Conservation (phyloP, 768 basidiomycete species). For the Lactarius psammicola region DNA sequence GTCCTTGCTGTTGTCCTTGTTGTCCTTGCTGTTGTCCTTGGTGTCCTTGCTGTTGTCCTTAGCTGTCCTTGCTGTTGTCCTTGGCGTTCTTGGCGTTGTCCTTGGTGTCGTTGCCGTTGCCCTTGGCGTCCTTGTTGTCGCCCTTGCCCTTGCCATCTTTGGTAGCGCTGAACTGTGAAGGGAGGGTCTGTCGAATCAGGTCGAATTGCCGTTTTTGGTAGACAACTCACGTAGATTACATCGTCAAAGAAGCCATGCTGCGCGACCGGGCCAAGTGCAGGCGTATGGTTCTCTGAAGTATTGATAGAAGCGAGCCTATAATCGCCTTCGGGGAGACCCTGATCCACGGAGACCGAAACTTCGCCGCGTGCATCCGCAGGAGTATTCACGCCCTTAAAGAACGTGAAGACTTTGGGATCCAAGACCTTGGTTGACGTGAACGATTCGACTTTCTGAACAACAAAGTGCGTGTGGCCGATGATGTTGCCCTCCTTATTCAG, state of each 20-base stretch:
- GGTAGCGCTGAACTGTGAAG: slow-evolving; percentile 8
- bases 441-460: slow-evolving; percentile 46
- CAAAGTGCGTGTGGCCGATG: slow-evolving; percentile 57
- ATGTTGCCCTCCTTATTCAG: slow-evolving; percentile 44
- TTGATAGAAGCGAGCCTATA: slow-evolving; percentile 63
- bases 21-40: no score
- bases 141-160: not conserved
- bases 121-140: no score
- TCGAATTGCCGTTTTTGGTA: not conserved
- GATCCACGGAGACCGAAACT: slow-evolving; percentile 49
- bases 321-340: slow-evolving; percentile 54
- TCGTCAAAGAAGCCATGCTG: slow-evolving; percentile 64
- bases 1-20: not conserved
- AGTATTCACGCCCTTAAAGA: slow-evolving; percentile 59
- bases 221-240: slow-evolving; percentile 50
- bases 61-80: no score
- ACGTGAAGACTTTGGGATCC: slow-evolving; percentile 53
- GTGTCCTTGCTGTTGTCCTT: no score
- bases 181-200: not conserved
- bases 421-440: slow-evolving; percentile 44
- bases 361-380: slow-evolving; percentile 40
- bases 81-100: not conserved
- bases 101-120: no score
- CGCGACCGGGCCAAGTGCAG: slow-evolving; percentile 54
- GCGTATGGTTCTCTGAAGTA: slow-evolving; percentile 57